Percentiles rank a stretch among this genome's conserved stretches.
Conservation (phyloP, 176 grass and related monocot genomes). For the sorghum (Sorghum bicolor) region Sorghum_bicolor_NCBIv3 NC_012875.2:48657501-48658000, state of each 20-base stretch:
- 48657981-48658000: slow-evolving; percentile 86
- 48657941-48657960: slow-evolving; percentile 85
- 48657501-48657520: slow-evolving; percentile 8
- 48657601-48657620: slow-evolving; percentile 99
- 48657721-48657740: background rate
- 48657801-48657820: background rate
- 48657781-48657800: background rate
- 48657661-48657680: background rate
- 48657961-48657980: slow-evolving; percentile 93
- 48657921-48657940: slow-evolving; percentile 84
- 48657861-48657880: slow-evolving; percentile 19
- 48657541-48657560: slow-evolving; percentile 99
- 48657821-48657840: background rate
- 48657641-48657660: background rate
- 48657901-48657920: slow-evolving; percentile 88
- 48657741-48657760: background rate
- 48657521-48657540: slow-evolving; percentile 89
- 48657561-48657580: slow-evolving; percentile 81
- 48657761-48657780: background rate
- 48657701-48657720: background rate
- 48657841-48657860: background rate
- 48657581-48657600: slow-evolving; percentile 89
- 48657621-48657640: slow-evolving; percentile 48
- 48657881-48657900: slow-evolving; percentile 38
- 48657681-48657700: slow-evolving; percentile 1